Evolutionary conservation across 148 eudicot genomes (phyloP).

Genomic region (Suaeda aralocaspica): DNA sequence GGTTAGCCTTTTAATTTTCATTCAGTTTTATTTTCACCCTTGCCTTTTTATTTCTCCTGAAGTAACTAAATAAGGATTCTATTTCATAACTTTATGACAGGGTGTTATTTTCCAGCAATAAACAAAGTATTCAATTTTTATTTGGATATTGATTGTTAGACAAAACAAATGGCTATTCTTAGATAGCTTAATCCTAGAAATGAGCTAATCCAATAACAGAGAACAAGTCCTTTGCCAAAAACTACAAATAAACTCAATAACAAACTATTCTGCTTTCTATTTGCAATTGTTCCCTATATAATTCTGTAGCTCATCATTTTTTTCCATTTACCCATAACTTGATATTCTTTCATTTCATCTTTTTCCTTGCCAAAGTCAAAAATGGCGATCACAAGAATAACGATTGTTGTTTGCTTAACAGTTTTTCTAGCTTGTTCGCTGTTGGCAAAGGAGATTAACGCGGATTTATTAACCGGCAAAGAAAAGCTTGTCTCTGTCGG

Average conservation of each 20-base stretch:
- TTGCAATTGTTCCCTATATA: background rate
- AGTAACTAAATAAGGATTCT: no score
- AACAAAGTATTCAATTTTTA: background rate
- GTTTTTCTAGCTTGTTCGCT: conserved; percentile 19
- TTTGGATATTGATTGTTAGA: background rate
- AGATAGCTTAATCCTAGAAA: background rate
- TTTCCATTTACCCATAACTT: background rate
- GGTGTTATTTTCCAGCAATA: background rate
- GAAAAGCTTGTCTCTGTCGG: background rate
- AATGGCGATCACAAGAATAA: conserved; percentile 18
- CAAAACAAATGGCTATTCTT: background rate
- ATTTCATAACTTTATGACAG: background rate
- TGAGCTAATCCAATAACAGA: background rate
- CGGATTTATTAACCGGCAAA: background rate
- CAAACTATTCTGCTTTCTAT: background rate
- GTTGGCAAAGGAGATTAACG: conserved; percentile 2
- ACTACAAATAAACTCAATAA: background rate
- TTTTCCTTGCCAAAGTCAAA: background rate
- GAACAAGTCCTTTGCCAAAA: background rate
- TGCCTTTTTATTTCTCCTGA: no score
- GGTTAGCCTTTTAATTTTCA: no score
- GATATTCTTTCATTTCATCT: background rate
- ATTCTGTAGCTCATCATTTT: conserved; percentile 1
- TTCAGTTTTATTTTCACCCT: background rate
- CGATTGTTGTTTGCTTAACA: conserved; percentile 12